A percentile compares a stretch with the other conserved stretches of the same genome.
phyloP scores from a whole-genome alignment of 768 basidiomycete species.

The Mycena haematopus region DNA sequence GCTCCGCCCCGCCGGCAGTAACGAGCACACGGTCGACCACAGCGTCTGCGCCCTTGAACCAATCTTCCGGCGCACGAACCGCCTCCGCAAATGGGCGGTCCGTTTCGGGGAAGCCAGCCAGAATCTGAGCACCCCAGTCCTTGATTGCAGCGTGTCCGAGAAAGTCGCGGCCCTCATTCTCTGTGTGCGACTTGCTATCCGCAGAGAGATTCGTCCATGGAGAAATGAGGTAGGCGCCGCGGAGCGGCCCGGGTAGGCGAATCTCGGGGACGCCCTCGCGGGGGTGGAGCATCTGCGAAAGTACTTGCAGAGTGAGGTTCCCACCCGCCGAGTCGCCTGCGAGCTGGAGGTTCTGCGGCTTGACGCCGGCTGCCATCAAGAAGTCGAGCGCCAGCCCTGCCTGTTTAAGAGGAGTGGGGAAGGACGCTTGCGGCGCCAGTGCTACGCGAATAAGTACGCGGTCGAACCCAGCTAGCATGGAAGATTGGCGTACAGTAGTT shows the following conservation, averaged over 20 bases:
- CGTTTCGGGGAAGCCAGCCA: slow-evolving; percentile 35
- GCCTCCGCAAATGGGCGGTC: slow-evolving; percentile 42
- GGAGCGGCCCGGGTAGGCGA: slow-evolving; percentile 31
- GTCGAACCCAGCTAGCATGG: neutral
- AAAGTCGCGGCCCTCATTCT: slow-evolving; percentile 38
- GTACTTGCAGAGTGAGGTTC: slow-evolving; percentile 37
- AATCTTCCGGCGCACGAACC: slow-evolving; percentile 37
- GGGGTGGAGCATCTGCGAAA: slow-evolving; percentile 43
- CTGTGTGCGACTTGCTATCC: slow-evolving; percentile 33
- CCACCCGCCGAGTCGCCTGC: slow-evolving; percentile 47
- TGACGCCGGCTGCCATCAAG: slow-evolving; percentile 38
- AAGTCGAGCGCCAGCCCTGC: slow-evolving; percentile 36
- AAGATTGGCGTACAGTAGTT: slow-evolving; percentile 37
- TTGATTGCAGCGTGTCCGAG: slow-evolving; percentile 25
- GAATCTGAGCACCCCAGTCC: slow-evolving; percentile 30
- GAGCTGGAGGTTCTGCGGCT: slow-evolving; percentile 41
- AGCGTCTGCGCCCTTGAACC: slow-evolving; percentile 41
- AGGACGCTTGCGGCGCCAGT: slow-evolving; percentile 34
- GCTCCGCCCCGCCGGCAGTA: slow-evolving; percentile 44
- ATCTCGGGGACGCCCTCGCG: slow-evolving; percentile 32
- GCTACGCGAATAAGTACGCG: slow-evolving; percentile 28
- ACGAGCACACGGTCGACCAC: slow-evolving; percentile 43
- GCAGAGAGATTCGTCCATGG: slow-evolving; percentile 43
- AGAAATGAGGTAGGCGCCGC: slow-evolving; percentile 38
- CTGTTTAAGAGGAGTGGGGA: slow-evolving; percentile 41